Evolutionary conservation across 1,139 yeast species (phyloP), one percentile per base, ranked within the genome.

Genomic region (Diutina mesorugosa): DNA sequence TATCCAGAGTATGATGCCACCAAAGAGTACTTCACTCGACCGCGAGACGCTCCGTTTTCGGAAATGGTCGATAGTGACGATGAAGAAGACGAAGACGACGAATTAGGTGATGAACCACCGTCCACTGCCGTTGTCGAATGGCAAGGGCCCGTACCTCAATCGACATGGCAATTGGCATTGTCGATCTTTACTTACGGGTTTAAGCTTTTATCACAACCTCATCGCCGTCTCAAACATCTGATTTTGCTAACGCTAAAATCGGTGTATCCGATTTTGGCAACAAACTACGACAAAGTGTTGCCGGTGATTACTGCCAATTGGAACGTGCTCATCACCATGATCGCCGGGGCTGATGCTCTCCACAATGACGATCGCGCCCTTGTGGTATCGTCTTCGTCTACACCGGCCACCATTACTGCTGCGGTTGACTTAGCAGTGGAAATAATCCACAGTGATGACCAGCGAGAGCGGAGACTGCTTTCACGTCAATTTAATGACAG

Each of bases 11-110:
- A 14, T 29, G 51, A 47, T 28, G 6, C 16, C 2, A 14, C 51
- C 2, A 47, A 47, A n/a, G 51, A 47, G 30, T 50, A 50, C 14
- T 50, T 50, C 14, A 50, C 53, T 32, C 53, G 53, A 8, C 53
- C 53, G 1, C 21, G 45, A 8, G 53, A 50, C 18, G 45, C 45
- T 10, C 53, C 53, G 14, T 50, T 50, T 50, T 14, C 41, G 5
- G 53, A 50, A 16, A 50, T 50, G 53, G 29, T 8, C 1, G 53
- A 50, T 32, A 32, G 45, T 32, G 53, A 50, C 21, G 53, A 50
- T 32, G 53, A 50, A 50, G 35, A 14, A 18, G 53, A 50, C 10
- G 18, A n/a, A 4, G 53, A 50, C 6, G 32, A 45, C 10, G 47
- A 45, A 45, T 5, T 6, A n/a, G 47, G 16, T 3, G 26, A 45